Base-by-base conservation (phyloP, 2,329 filamentous ascomycete genomes). In the Aurifilum marmelostoma region DNA sequence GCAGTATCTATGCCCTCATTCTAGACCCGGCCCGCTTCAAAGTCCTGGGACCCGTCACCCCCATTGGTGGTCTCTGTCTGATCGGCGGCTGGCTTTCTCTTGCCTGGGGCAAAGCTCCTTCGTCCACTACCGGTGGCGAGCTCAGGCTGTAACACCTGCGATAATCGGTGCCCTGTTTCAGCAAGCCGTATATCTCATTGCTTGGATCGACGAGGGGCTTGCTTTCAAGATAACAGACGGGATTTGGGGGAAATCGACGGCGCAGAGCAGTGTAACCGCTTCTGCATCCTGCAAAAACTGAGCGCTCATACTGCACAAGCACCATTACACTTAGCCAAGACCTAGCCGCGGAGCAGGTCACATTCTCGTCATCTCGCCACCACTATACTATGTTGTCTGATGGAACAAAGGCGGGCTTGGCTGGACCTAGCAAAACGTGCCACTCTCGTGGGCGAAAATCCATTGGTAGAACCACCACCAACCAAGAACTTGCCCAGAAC, bases 1-100 rank as follows among this genome's bases (percentile, higher is more conserved):
- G 89, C 1, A 87, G 84, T 75, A 84, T 92, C 72, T 92, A 92
- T 76, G 80, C 88, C 12, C 82, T 91, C 12, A 83, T 87, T 0
- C 80, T 91, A n/a, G 85, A 90, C 77, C 85, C 88, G 27, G 82
- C 86, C 73, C 80, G 83, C 37, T 90, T 89, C 79, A 85, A 84
- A 75, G 79, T 82, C 67, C 69, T 91, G 71, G 89, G 89, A 0
- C 89, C 89, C 0, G 84, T 91, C 16, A 91, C 89, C 63, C 89
- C 89, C 18, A 69, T 91, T 1, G 89, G 89, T 0, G 89, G 89
- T 0, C 72, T 89, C 63, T 89, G 85, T 69, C 80, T 92, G 72
- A 91, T 91, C 75, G 87, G 83, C 1, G 89, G 89, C 0, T 92
- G 88, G 89, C 76, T 86, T 65, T 76, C 79, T 32, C 75, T 84